Conservation (phyloP, 2,329 filamentous ascomycete species). For the Alternaria triticina region DNA sequence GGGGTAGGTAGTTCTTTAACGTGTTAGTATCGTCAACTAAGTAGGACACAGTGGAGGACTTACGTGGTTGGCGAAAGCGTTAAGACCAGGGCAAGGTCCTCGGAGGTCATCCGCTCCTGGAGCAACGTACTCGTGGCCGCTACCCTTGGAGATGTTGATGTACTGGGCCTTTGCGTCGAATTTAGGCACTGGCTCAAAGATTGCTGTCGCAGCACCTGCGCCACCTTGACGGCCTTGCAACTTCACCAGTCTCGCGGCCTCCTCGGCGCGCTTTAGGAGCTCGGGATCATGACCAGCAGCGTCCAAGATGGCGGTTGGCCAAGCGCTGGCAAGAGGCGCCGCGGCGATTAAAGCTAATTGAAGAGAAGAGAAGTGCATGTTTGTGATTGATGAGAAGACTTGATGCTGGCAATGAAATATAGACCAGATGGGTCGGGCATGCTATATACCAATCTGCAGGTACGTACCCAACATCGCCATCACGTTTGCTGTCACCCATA, state of each 20-base stretch:
- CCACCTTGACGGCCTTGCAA: conserved; percentile 19
- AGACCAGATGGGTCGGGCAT: not conserved
- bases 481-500: not conserved
- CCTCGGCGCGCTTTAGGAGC: conserved; percentile 22
- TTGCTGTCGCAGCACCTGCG: conserved; percentile 23
- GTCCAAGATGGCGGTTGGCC: conserved; percentile 29
- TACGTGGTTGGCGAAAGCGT: conserved; percentile 34
- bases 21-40: not conserved
- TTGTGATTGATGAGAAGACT: conserved; percentile 1
- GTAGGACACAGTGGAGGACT: not conserved
- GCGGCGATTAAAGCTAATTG: conserved; percentile 14
- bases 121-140: conserved; percentile 32
- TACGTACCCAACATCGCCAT: not conserved
- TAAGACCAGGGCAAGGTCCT: conserved; percentile 33
- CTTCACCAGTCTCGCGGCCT: conserved; percentile 17
- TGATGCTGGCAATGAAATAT: not conserved
- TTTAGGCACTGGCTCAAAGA: conserved; percentile 30
- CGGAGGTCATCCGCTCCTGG: conserved; percentile 30
- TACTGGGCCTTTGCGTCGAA: conserved; percentile 26
- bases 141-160: conserved; percentile 25
- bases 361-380: conserved; percentile 21
- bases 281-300: conserved; percentile 26
- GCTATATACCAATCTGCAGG: not conserved
- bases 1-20: conserved; percentile 26
- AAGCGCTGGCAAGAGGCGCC: conserved; percentile 22